These are phyloP conservation scores for Aspergillus sp. DNA, from an alignment of 2,329 filamentous ascomycete genomes.

Conservation along the genomic window DNA sequence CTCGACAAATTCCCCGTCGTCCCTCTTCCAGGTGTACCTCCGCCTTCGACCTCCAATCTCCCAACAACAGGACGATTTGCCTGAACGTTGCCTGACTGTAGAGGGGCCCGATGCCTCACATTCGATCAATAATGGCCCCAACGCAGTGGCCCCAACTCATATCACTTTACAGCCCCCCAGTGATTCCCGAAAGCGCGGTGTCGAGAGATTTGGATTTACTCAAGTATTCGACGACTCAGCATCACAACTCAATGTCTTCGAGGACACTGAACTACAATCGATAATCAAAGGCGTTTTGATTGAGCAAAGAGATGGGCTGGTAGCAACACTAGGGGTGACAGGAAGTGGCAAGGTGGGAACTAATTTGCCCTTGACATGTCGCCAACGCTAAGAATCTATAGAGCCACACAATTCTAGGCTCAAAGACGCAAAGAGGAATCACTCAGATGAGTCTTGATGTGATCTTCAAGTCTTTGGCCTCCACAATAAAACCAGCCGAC, in stretches of 20 bases:
- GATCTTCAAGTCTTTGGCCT: constrained; percentile 77
- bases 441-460: constrained; percentile 90
- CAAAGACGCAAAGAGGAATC: constrained; percentile 78
- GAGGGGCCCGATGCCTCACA: constrained; percentile 52
- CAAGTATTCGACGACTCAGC: constrained; percentile 87
- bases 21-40: constrained; percentile 88
- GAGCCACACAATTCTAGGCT: constrained; percentile 95
- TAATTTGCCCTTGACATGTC: background rate
- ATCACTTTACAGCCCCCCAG: constrained; percentile 78
- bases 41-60: constrained; percentile 70
- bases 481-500: constrained; percentile 65
- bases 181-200: constrained; percentile 77
- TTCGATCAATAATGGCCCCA: constrained; percentile 29
- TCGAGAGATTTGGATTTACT: constrained; percentile 94
- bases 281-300: constrained; percentile 80
- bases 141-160: constrained; percentile 55
- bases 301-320: constrained; percentile 81
- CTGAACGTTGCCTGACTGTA: constrained; percentile 74
- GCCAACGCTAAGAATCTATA: constrained; percentile 39
- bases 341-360: constrained; percentile 89
- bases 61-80: constrained; percentile 38
- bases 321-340: constrained; percentile 91
- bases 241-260: constrained; percentile 81
- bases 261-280: constrained; percentile 70
- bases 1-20: constrained; percentile 51